A percentile compares a stretch with the other conserved stretches of the same genome.
phyloP scores from a whole-genome alignment of 2,329 filamentous ascomycete species.

The Raffaelea arxii region DNA sequence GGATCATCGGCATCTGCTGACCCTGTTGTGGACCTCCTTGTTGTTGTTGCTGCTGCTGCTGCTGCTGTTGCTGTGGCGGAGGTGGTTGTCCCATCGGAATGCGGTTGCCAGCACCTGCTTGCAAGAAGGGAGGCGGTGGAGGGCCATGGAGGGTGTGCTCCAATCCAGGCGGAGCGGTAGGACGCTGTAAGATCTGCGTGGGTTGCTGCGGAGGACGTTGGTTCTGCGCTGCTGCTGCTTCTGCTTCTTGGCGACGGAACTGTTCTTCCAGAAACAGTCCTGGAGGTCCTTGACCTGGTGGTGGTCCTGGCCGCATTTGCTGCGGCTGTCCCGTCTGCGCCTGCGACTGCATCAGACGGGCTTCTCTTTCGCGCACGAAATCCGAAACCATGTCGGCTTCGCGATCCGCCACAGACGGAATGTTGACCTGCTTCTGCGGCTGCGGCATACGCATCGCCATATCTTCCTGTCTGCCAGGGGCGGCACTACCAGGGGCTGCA shows the following conservation, averaged over 20 bases:
- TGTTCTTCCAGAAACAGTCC: conserved; percentile 42
- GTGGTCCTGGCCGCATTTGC: conserved; percentile 31
- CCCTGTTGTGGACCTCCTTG: conserved; percentile 13
- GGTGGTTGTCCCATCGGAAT: conserved; percentile 15
- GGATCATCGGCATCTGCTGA: conserved; percentile 39
- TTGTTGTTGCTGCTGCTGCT: conserved; percentile 31
- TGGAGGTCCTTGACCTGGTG: conserved; percentile 30
- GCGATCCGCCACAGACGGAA: conserved; percentile 36
- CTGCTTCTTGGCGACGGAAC: conserved; percentile 38
- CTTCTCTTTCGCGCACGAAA: conserved; percentile 5
- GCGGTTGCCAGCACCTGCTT: conserved; percentile 30
- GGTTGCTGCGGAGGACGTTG: conserved; percentile 34
- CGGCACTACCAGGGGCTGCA: background rate
- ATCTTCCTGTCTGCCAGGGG: conserved; percentile 40
- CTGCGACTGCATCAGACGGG: conserved; percentile 16
- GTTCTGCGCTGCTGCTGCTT: conserved; percentile 22
- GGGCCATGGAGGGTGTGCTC: conserved; percentile 43
- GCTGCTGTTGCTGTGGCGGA: conserved; percentile 21
- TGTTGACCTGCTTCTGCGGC: conserved; percentile 37
- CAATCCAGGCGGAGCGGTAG: conserved; percentile 49
- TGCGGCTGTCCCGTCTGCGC: conserved; percentile 21
- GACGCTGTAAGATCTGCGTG: conserved; percentile 55
- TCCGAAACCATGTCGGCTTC: conserved; percentile 36
- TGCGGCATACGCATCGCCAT: conserved; percentile 42
- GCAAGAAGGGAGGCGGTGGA: conserved; percentile 43